Evolutionary conservation across 148 eudicot genomes (phyloP).

Genomic region (Amaranthus hypochondriacus): DNA sequence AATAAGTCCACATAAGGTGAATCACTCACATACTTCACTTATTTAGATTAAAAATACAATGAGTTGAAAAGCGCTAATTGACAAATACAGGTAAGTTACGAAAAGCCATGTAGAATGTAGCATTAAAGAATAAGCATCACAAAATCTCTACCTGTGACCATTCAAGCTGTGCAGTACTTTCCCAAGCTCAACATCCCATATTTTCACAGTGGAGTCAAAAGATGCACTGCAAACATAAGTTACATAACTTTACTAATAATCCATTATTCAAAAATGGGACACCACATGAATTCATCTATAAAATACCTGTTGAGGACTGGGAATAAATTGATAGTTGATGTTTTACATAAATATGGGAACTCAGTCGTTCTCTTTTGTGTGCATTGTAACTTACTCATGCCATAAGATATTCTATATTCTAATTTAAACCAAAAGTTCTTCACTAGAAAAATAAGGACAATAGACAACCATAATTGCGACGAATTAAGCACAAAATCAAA

Average conservation of each 20-base stretch:
- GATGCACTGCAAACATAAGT: slow-evolving; percentile 45
- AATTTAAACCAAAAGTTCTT: neutral
- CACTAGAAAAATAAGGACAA: neutral
- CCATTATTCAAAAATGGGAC: neutral
- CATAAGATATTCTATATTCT: neutral
- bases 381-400: neutral
- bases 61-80: too few species aligned
- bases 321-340: neutral
- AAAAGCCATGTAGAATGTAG: neutral
- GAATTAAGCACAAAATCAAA: neutral
- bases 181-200: slow-evolving; percentile 56
- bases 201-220: slow-evolving; percentile 57
- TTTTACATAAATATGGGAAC: neutral
- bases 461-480: neutral
- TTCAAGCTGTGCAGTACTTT: slow-evolving; percentile 49
- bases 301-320: neutral
- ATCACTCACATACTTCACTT: too few species aligned
- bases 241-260: neutral
- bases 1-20: too few species aligned
- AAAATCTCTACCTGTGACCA: slow-evolving; percentile 47
- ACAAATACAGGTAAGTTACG: neutral
- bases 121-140: neutral
- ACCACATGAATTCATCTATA: neutral
- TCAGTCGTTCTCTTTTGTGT: neutral
- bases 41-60: too few species aligned